Conservation (phyloP, 2,329 filamentous ascomycete genomes). For the Xylariaceae sp. region DNA sequence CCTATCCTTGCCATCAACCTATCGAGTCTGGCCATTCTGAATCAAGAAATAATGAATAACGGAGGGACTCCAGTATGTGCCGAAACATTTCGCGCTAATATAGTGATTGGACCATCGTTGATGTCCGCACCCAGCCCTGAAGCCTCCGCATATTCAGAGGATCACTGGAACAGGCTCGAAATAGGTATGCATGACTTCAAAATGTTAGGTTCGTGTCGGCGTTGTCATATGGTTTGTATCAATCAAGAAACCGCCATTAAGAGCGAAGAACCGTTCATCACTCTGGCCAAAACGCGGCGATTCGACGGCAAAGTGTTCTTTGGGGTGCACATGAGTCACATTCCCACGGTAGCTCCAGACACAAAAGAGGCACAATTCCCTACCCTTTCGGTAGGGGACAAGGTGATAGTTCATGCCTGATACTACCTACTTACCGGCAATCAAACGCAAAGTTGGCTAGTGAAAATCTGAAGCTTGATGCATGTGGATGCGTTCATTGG, state of each 20-base stretch:
- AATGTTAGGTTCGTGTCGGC: constrained; percentile 75
- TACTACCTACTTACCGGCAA: background rate
- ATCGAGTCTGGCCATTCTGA: constrained; percentile 74
- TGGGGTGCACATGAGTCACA: constrained; percentile 70
- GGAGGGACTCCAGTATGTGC: constrained; percentile 63
- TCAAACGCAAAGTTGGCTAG: background rate
- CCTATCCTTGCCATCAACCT: constrained; percentile 82
- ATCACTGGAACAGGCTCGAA: constrained; percentile 65
- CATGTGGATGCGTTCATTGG: background rate
- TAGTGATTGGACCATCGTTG: constrained; percentile 59
- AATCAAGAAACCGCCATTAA: constrained; percentile 77
- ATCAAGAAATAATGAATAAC: constrained; percentile 62
- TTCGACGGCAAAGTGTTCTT: constrained; percentile 85
- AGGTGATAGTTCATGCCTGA: constrained; percentile 26
- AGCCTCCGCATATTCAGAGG: constrained; percentile 68
- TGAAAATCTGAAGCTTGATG: background rate
- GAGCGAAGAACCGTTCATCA: constrained; percentile 81
- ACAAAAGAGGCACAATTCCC: constrained; percentile 36
- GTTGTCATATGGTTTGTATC: constrained; percentile 96
- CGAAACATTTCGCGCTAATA: constrained; percentile 82
- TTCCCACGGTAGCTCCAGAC: constrained; percentile 21
- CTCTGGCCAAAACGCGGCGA: constrained; percentile 79
- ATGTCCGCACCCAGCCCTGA: constrained; percentile 21
- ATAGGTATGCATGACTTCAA: constrained; percentile 64
- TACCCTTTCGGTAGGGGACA: constrained; percentile 50